These are phyloP conservation scores for Coemansia interrupta DNA, from an alignment of 192 early-diverging fungal species.

Conservation along the genomic window DNA sequence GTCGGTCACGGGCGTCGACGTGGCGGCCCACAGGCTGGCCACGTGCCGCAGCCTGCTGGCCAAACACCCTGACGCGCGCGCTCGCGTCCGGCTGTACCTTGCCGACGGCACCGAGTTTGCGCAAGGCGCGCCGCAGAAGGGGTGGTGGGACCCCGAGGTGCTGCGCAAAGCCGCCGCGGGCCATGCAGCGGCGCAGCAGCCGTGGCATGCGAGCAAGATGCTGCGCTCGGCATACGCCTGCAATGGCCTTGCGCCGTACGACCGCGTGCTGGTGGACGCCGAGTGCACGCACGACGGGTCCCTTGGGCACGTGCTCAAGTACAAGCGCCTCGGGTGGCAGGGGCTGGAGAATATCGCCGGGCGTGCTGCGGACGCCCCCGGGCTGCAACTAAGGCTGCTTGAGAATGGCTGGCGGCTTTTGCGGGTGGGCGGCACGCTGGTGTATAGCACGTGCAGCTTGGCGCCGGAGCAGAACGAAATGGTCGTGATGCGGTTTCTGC, in stretches of 20 bases:
- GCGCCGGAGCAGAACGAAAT: conserved; percentile 82
- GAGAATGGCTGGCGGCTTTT: conserved; percentile 74
- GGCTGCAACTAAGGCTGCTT: conserved; percentile 60
- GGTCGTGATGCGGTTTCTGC: conserved; percentile 70
- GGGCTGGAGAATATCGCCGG: conserved; percentile 64
- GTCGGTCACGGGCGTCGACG: conserved; percentile 90
- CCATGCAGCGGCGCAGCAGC: conserved; percentile 18
- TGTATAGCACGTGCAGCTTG: conserved; percentile 85
- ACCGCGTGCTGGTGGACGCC: conserved; percentile 67
- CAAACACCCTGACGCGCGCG: conserved; percentile 57
- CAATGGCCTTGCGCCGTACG: conserved; percentile 53
- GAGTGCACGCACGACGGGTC: conserved; percentile 94
- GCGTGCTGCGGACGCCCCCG: conserved; percentile 58
- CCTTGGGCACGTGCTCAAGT: conserved; percentile 72
- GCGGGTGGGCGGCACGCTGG: conserved; percentile 70
- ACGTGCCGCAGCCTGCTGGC: conserved; percentile 72
- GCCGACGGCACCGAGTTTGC: conserved; percentile 82
- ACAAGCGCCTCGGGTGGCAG: conserved; percentile 77
- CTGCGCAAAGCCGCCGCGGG: no score
- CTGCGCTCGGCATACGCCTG: conserved; percentile 62
- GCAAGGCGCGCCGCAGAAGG: conserved; percentile 59
- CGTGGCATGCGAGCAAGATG: conserved; percentile 75
- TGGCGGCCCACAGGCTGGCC: conserved; percentile 65
- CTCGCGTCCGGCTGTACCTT: conserved; percentile 64
- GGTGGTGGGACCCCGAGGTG: conserved; percentile 36